These are phyloP conservation scores for Sporormia fimetaria DNA, from an alignment of 495 filamentous ascomycete species.

Conservation along the genomic window DNA sequence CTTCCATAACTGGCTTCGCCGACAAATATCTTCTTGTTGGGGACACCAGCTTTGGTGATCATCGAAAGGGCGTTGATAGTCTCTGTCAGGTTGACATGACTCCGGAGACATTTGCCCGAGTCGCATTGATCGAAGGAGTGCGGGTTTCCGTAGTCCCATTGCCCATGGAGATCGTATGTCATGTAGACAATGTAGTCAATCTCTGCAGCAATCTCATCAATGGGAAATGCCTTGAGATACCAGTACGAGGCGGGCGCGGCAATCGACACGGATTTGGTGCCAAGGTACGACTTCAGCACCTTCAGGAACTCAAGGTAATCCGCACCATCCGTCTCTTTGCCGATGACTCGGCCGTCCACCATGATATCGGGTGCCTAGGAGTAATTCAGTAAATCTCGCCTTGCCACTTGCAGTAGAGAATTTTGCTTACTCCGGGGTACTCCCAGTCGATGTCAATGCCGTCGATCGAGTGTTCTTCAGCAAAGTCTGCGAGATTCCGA, in stretches of 20 bases:
- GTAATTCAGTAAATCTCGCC: not conserved
- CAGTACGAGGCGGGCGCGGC: conserved; percentile 12
- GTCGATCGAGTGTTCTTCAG: conserved; percentile 28
- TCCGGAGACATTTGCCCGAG: conserved; percentile 33
- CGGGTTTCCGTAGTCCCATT: conserved; percentile 31
- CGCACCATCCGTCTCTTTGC: conserved; percentile 20
- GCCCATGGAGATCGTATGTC: conserved; percentile 18
- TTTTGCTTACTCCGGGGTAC: conserved; percentile 24
- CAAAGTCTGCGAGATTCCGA: conserved; percentile 31
- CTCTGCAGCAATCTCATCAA: not conserved
- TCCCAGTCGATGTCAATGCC: conserved; percentile 38
- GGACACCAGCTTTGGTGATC: conserved; percentile 43
- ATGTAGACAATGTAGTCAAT: conserved; percentile 19
- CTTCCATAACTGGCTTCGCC: conserved; percentile 35
- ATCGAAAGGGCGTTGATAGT: conserved; percentile 34
- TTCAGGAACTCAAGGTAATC: conserved; percentile 31
- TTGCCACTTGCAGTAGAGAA: not conserved
- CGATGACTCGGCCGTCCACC: conserved; percentile 30
- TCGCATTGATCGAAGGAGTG: conserved; percentile 26
- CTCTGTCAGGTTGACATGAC: conserved; percentile 37
- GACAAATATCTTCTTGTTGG: conserved; percentile 33
- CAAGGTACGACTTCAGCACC: conserved; percentile 3
- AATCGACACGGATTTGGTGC: conserved; percentile 24
- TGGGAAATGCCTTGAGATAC: conserved; percentile 13
- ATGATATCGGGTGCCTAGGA: conserved; percentile 30